These are phyloP conservation scores for Cunninghamia lanceolata DNA, from an alignment of 75 land plant species.

Conservation along the genomic window DNA sequence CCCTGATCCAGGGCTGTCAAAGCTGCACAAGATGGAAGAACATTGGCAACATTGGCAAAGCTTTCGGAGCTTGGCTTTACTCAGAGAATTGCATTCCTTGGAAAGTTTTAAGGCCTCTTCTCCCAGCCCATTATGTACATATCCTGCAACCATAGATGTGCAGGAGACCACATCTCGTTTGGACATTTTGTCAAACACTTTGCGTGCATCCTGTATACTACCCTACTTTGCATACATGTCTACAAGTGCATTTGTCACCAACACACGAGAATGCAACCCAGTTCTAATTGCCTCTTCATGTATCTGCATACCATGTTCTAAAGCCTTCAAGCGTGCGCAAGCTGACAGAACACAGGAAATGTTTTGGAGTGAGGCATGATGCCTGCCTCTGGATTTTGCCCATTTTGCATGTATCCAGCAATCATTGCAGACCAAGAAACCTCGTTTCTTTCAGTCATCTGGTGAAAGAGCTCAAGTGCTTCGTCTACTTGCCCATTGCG, in stretches of 20 bases:
- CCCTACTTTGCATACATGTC: constrained; percentile 33
- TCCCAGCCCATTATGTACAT: constrained; percentile 12
- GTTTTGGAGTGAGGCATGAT: constrained; percentile 1
- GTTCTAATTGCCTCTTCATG: not conserved
- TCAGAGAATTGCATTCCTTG: constrained; percentile 9
- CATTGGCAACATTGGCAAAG: not conserved
- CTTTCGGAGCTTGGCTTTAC: not conserved
- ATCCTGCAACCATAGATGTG: constrained; percentile 21
- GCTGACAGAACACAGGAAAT: constrained; percentile 20
- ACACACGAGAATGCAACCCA: constrained; percentile 5
- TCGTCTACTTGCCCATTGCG: constrained; percentile 17
- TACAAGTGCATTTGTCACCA: constrained; percentile 20
- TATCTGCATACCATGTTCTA: constrained; percentile 16
- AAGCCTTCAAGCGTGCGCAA: constrained; percentile 19
- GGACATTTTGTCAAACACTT: constrained; percentile 16
- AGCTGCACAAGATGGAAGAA: not conserved
- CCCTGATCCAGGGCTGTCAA: not conserved
- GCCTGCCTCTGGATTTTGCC: constrained; percentile 17
- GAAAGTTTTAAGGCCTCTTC: constrained; percentile 16
- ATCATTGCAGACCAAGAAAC: constrained; percentile 71
- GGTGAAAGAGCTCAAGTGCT: constrained; percentile 34
- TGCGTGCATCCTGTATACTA: not conserved
- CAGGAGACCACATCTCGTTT: constrained; percentile 24
- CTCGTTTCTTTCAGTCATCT: constrained; percentile 36
- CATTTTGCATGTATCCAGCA: constrained; percentile 25